Evolutionary conservation across 169 alveolate species (phyloP), one percentile per base, ranked within the genome.

Genomic region (Cryptosporidium baileyi): DNA sequence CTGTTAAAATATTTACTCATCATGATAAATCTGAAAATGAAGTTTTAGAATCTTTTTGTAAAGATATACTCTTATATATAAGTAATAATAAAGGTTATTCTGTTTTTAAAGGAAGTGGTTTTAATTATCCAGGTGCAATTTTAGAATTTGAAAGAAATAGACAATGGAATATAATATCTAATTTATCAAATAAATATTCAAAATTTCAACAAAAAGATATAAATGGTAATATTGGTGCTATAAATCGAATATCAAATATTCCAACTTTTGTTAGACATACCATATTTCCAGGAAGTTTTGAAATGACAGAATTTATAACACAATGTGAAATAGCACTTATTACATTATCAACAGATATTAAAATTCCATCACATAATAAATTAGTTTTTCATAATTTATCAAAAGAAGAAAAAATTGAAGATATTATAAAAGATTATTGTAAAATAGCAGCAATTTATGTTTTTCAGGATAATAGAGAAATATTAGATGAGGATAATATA

Each of bases 181-280:
- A 41, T 24, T 74, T 74, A 60, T 49, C 19, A 28, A 32, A 13
- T 4, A 74, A 57, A 36, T 74, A 54, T 9, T 57, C 67, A 3
- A 36, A 74, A 30, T 51, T 52, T 17, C 59, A 74, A 47, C 67
- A 38, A 57, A 74, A 43, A 38, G 85, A 74, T 41, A 7, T 45
- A 15, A 54, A 54, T 4, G 85, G 85, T 11, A 17, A 36, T 24
- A 38, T 54, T n/a, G 85, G 85, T 3, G 34, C 85, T 24, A 36
- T 74, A 22, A 52, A 67, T 30, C 32, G 67, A 34, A 74, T 74
- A n/a, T 22, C 28, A 1, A 32, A 22, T 32, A 74, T 74, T 19
- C 85, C 85, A 26, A 67, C 74, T 19, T 74, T 74, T n/a, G 85
- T 74, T 7, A 34, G 85, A 0, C 57, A 74, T 47, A 74, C 85